Evolutionary conservation across 176 grass and related monocot species (phyloP), one percentile per base, ranked within the genome.

Genomic region (Elymus sibiricus): DNA sequence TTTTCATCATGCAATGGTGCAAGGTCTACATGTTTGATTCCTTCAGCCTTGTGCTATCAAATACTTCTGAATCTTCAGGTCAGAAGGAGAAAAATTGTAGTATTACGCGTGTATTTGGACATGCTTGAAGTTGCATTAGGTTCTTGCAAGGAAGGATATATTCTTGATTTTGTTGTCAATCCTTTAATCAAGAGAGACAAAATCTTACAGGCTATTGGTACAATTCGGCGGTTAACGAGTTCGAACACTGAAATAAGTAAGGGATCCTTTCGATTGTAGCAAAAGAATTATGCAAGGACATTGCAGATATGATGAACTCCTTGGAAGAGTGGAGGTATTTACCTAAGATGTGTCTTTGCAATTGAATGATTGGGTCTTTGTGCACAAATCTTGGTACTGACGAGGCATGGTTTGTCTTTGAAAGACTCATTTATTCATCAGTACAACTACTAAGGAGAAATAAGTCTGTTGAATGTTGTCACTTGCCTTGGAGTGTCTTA

Each of bases 261-360:
- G 42, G 66, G 31, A 59, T 78, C 93, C 71, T 64, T 95, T 89
- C 89, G 64, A 58, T 68, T 81, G 71, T 98, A 58, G 83, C 86
- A 87, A 83, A 89, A 90, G 87, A 90, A 77, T 93, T 95, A 61
- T 93, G 84, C 76, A 88, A 71, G 76, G 89, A 93, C 84, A 92
- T 89, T 72, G 77, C 83, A 24, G 93, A 95, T 86, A 90, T 98
- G 91, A 77, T 93, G 56, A 93, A 92, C 44, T 98, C 93, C 83
- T 70, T 98, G 79, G 89, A 93, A 85, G 90, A 92, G 25, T 93
- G 91, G 91, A 85, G 64, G 37, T 83, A 88, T 87, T 74, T 92
- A 71, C 95, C 95, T 64, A 86, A 92, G 83, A 47, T 76, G 79
- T 25, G 49, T 85, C 49, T 91, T 86, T 94, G 95, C 84, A 97